phyloP scores from a whole-genome alignment of 176 grass and related monocot species.

The Metroxylon sagu region DNA sequence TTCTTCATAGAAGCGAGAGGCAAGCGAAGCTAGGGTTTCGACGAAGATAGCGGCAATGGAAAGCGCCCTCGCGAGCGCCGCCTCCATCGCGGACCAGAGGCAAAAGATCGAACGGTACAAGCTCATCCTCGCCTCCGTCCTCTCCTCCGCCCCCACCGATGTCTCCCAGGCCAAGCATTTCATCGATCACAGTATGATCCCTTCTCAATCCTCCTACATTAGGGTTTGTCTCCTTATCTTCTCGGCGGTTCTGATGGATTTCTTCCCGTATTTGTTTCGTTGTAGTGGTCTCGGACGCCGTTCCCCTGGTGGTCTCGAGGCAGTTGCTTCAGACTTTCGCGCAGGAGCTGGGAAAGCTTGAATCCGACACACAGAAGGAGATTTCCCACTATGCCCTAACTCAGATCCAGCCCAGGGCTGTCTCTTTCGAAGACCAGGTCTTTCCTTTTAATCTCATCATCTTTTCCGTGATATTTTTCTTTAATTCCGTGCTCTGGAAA shows the following conservation, averaged over 20 bases:
- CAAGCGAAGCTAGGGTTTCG: slow-evolving; percentile 2
- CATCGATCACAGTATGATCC: slow-evolving; percentile 76
- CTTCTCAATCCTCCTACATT: neutral
- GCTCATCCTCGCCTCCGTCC: slow-evolving; percentile 84
- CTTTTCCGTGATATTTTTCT: neutral
- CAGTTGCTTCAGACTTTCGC: slow-evolving; percentile 92
- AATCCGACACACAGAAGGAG: slow-evolving; percentile 80
- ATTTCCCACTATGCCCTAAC: slow-evolving; percentile 81
- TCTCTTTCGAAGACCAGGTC: slow-evolving; percentile 99
- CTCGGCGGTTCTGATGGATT: neutral
- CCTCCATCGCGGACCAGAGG: slow-evolving; percentile 66
- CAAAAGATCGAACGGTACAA: slow-evolving; percentile 99
- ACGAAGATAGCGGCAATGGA: slow-evolving; percentile 39
- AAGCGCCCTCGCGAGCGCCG: slow-evolving; percentile 54
- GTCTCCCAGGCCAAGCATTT: slow-evolving; percentile 89
- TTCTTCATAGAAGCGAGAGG: neutral
- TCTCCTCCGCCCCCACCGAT: slow-evolving; percentile 63
- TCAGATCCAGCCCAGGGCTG: slow-evolving; percentile 93
- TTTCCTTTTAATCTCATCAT: neutral
- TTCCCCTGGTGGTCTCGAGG: slow-evolving; percentile 93
- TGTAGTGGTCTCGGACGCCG: slow-evolving; percentile 89
- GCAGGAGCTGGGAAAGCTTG: slow-evolving; percentile 79
- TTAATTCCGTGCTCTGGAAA: no score
- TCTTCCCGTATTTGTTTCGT: neutral
- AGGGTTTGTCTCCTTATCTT: neutral